A percentile compares a stretch with the other conserved stretches of the same genome.
Conservation (phyloP, 192 early-diverging fungal species). For the Backusella morwellensis region DNA sequence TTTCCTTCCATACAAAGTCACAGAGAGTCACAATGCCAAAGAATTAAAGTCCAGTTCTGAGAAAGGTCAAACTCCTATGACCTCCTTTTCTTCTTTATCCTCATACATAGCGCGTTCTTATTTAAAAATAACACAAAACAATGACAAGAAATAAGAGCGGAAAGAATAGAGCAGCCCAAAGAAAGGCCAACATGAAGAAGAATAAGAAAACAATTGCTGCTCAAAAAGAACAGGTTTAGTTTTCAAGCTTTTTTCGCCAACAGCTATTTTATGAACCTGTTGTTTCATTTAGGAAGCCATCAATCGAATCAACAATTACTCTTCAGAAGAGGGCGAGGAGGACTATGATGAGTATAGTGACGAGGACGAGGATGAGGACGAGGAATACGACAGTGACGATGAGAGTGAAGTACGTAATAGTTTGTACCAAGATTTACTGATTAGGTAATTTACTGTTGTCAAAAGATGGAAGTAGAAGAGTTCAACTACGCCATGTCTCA, state of each 20-base stretch:
- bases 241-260: not conserved
- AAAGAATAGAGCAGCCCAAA: not conserved
- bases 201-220: not conserved
- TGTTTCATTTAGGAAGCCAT: not conserved
- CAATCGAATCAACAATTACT: not conserved
- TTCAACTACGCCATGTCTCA: not conserved
- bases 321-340: not conserved
- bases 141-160: not conserved
- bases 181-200: not conserved
- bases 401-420: not conserved
- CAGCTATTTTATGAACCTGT: not conserved
- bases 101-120: not conserved
- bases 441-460: not conserved
- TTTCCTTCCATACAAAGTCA: too few species aligned
- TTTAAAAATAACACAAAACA: not conserved
- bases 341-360: not conserved
- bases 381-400: not conserved
- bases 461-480: not conserved
- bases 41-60: not conserved
- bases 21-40: too few species aligned
- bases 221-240: not conserved
- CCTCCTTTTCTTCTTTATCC: not conserved
- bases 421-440: not conserved
- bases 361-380: not conserved
- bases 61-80: not conserved